These are phyloP conservation scores for Tricholoma terreum DNA, from an alignment of 768 basidiomycete species.

Conservation along the genomic window DNA sequence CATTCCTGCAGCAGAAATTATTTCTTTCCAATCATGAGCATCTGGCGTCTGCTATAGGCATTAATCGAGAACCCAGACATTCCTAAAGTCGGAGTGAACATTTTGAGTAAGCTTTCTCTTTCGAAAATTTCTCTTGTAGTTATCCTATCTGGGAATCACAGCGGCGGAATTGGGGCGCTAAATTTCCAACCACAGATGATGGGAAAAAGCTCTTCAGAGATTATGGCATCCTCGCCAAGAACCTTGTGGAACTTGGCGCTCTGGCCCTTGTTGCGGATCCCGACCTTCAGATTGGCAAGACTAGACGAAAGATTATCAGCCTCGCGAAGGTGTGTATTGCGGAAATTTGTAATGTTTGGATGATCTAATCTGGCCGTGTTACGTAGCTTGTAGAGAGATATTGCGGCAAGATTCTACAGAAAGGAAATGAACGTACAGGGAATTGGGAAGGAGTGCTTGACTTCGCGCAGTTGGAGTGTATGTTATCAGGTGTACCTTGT, in stretches of 20 bases:
- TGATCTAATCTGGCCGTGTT: neutral
- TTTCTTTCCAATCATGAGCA: neutral
- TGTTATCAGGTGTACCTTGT: neutral
- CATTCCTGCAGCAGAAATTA: neutral
- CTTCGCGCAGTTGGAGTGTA: constrained; percentile 27
- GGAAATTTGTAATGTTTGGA: neutral
- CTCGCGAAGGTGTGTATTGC: constrained; percentile 28
- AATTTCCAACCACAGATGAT: constrained; percentile 24
- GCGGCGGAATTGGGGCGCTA: neutral
- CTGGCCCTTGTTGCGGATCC: constrained; percentile 31
- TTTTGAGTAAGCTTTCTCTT: constrained; percentile 22
- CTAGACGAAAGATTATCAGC: constrained; percentile 26
- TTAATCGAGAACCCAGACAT: constrained; percentile 28
- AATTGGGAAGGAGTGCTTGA: constrained; percentile 34
- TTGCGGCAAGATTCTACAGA: constrained; percentile 27
- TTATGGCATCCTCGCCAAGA: constrained; percentile 34
- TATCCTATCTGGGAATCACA: neutral
- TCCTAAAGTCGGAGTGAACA: constrained; percentile 33
- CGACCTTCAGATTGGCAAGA: constrained; percentile 1
- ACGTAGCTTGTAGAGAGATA: constrained; percentile 31
- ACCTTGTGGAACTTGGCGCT: constrained; percentile 34
- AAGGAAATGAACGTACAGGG: constrained; percentile 27
- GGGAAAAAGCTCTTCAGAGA: constrained; percentile 37
- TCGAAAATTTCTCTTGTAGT: too few species aligned
- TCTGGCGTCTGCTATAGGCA: constrained; percentile 14